These are phyloP conservation scores for Flaveria trinervia DNA, from an alignment of 129 eudicot genomes.

Conservation along the genomic window DNA sequence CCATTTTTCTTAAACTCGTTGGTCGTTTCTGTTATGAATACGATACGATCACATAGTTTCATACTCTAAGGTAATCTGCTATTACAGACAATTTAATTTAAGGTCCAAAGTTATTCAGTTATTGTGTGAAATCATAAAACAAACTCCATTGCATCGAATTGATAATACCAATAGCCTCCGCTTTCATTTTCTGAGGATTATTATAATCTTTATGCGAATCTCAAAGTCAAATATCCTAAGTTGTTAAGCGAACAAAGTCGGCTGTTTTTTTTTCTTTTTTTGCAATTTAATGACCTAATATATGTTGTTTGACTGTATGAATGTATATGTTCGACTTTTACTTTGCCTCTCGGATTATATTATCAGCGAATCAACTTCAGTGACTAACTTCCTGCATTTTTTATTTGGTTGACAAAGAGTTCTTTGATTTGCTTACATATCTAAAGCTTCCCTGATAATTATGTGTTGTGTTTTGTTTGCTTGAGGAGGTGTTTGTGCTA, in stretches of 20 bases:
- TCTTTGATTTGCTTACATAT: conserved; percentile 15
- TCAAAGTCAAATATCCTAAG: background rate
- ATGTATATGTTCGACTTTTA: conserved; percentile 14
- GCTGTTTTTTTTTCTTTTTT: too few species aligned
- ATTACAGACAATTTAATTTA: background rate
- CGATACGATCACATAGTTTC: conserved; percentile 79
- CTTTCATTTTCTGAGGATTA: background rate
- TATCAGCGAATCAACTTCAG: too few species aligned
- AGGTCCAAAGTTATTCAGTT: background rate
- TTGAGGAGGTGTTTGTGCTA: background rate
- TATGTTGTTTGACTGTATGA: conserved; percentile 17
- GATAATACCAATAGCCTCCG: background rate
- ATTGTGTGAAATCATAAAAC: conserved; percentile 3
- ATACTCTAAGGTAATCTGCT: conserved; percentile 60
- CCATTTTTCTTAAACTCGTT: conserved; percentile 65
- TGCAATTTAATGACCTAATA: too few species aligned
- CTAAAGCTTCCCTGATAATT: conserved; percentile 14
- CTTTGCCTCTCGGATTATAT: conserved; percentile 15
- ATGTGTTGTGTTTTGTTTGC: background rate
- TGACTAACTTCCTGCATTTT: background rate
- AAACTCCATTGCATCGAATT: background rate
- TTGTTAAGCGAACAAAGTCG: conserved; percentile 14
- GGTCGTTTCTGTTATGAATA: conserved; percentile 80
- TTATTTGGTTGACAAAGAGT: conserved; percentile 20
- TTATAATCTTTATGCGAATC: conserved; percentile 14